Conservation (phyloP, 179 eudicot species). For the Actinidia arguta region DNA sequence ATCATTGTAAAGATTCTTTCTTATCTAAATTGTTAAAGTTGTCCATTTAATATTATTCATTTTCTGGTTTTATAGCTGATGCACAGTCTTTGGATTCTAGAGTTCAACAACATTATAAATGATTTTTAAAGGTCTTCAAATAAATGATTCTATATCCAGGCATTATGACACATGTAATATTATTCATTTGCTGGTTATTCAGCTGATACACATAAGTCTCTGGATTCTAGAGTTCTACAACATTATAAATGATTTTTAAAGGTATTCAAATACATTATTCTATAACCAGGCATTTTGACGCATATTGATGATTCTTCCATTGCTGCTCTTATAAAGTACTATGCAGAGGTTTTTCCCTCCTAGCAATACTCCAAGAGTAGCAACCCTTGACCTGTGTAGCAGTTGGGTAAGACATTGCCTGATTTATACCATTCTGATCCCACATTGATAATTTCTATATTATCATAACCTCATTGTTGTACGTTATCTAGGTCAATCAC, state of each 20-base stretch:
- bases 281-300: too few relatives aligned
- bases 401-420: slow-evolving; percentile 81
- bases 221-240: too few relatives aligned
- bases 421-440: neutral
- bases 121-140: too few relatives aligned
- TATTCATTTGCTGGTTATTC: too few relatives aligned
- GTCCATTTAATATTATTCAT: neutral
- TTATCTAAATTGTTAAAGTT: neutral
- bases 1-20: neutral
- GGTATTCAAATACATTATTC: too few relatives aligned
- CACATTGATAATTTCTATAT: neutral
- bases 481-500: slow-evolving; percentile 85
- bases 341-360: slow-evolving; percentile 88
- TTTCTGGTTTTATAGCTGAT: neutral
- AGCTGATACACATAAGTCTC: too few relatives aligned
- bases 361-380: slow-evolving; percentile 77
- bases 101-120: too few relatives aligned
- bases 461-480: slow-evolving; percentile 23
- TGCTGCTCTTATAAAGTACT: slow-evolving; percentile 64
- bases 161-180: neutral
- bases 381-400: slow-evolving; percentile 93
- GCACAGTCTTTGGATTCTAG: too few relatives aligned
- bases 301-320: slow-evolving; percentile 55
- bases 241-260: too few relatives aligned
- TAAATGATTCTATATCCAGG: slow-evolving; percentile 71